Evolutionary conservation across 306 rosid genomes (phyloP), one percentile per base, ranked within the genome.

Genomic region (Gastrolobium bilobum): DNA sequence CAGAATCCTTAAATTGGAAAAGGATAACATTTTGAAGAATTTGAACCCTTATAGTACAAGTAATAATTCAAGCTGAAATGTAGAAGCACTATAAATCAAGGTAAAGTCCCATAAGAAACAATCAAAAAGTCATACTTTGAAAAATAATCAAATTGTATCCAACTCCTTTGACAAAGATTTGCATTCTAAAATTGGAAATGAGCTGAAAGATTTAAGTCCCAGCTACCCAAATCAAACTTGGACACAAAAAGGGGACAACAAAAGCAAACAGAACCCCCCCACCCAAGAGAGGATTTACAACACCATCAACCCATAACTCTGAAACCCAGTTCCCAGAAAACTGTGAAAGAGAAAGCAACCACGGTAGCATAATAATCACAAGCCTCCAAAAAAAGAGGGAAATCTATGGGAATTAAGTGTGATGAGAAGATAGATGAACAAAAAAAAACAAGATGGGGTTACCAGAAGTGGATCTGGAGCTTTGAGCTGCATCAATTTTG

Each of bases 391-490:
- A 35, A 13, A 75, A 20, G 35, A 71, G 14, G 50, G 5, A 13
- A 20, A 75, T 68, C 64, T 2, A 63, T 30, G 43, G 33, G 50
- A n/a, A 20, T 20, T 20, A 20, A 60, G 43, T 29, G 35, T 29
- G 11, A 46, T 2, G 33, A 39, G 15, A 37, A 2, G 48, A 61
- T 9, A 59, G 20, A 59, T 10, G 7, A 39, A 4, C 33, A 7
- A 56, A 33, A 56, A 33, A 52, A 15, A 58, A 26, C 7, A 15
- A 56, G 20, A 54, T 4, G 51, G 11, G 64, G 3, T 57, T 83
- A 94, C 99, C 97, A 73, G 81, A 87, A 79, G 84, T 87, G 54
- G 87, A 80, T 79, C 74, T 82, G 39, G 91, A 83, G 73, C 86
- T 87, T 51, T 86, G 98, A 39, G 91, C 85, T 2, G 83, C 75